Percentiles rank a stretch among this genome's conserved stretches.
These are phyloP conservation scores for Auriscalpium orientale DNA, from an alignment of 768 basidiomycete genomes.

Conservation along the genomic window DNA sequence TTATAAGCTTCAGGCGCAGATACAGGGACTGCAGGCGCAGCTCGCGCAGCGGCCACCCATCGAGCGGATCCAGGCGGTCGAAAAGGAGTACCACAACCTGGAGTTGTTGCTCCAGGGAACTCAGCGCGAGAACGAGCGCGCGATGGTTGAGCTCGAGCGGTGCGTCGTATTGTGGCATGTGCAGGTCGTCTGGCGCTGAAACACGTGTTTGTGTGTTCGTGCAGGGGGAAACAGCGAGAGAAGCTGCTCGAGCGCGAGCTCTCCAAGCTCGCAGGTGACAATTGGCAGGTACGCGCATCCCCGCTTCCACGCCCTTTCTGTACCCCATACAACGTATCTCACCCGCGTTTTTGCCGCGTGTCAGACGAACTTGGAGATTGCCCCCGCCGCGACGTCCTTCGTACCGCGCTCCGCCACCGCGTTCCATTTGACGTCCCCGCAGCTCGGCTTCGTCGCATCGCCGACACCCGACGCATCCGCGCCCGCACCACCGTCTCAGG, in stretches of 20 bases:
- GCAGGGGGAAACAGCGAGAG: slow-evolving; percentile 55
- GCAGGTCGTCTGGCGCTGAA: not conserved
- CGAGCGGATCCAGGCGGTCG: slow-evolving; percentile 55
- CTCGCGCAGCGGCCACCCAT: slow-evolving; percentile 61
- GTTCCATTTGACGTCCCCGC: slow-evolving; percentile 20
- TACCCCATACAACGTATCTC: slow-evolving; percentile 9
- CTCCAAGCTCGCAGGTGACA: slow-evolving; percentile 62
- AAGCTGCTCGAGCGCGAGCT: slow-evolving; percentile 71
- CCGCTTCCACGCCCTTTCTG: not conserved
- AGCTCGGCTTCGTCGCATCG: not conserved
- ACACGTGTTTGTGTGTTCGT: not conserved
- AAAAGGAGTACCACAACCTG: slow-evolving; percentile 68
- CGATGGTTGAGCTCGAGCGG: slow-evolving; percentile 77
- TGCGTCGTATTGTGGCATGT: slow-evolving; percentile 21
- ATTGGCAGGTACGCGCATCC: slow-evolving; percentile 64
- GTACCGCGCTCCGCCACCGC: slow-evolving; percentile 21
- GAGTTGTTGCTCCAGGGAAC: slow-evolving; percentile 75
- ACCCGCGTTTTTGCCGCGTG: slow-evolving; percentile 18
- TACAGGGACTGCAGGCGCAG: slow-evolving; percentile 56
- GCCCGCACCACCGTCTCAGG: slow-evolving; percentile 13
- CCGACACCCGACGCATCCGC: not conserved
- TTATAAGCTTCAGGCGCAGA: slow-evolving; percentile 50
- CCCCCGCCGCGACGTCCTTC: slow-evolving; percentile 23
- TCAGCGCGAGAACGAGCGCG: slow-evolving; percentile 78
- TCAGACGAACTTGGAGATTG: slow-evolving; percentile 30